Evolutionary conservation across 1,139 yeast genomes (phyloP).

Genomic region (Debaryomyces sp.): DNA sequence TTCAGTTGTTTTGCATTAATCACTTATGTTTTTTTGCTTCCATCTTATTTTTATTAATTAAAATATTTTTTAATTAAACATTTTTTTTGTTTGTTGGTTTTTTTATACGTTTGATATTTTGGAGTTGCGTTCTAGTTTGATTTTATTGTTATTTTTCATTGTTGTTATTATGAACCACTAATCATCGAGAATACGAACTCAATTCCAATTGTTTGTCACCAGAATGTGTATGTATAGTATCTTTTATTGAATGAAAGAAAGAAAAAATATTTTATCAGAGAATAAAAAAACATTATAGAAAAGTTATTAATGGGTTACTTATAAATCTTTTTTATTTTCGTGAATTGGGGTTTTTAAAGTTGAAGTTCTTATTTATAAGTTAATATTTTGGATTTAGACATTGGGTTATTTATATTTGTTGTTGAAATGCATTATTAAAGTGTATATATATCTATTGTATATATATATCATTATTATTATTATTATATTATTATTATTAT

Average conservation of each 20-base stretch:
- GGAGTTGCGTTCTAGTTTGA: constrained; percentile 11
- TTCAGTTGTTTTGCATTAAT: constrained; percentile 25
- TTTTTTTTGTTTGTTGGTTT: constrained; percentile 14
- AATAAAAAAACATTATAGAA: constrained; percentile 22
- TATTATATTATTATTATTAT: neutral
- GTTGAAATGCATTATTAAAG: constrained; percentile 26
- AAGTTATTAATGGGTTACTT: constrained; percentile 36
- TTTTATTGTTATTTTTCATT: constrained; percentile 4
- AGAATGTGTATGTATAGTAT: constrained; percentile 7
- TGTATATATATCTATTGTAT: constrained; percentile 19
- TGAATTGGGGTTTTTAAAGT: constrained; percentile 26
- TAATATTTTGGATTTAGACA: constrained; percentile 41
- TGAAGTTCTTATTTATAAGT: constrained; percentile 20
- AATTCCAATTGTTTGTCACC: constrained; percentile 7
- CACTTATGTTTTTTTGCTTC: constrained; percentile 16
- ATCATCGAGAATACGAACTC: constrained; percentile 6
- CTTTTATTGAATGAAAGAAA: constrained; percentile 7
- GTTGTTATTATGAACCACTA: constrained; percentile 5
- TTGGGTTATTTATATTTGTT: constrained; percentile 32
- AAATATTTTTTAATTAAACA: constrained; percentile 8
- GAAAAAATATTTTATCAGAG: constrained; percentile 7
- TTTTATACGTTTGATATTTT: constrained; percentile 13
- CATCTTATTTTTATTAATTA: constrained; percentile 15
- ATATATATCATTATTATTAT: neutral
- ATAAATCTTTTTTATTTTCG: constrained; percentile 28